phyloP scores from a whole-genome alignment of 2,329 filamentous ascomycete species.

The Leptographium flavum region DNA sequence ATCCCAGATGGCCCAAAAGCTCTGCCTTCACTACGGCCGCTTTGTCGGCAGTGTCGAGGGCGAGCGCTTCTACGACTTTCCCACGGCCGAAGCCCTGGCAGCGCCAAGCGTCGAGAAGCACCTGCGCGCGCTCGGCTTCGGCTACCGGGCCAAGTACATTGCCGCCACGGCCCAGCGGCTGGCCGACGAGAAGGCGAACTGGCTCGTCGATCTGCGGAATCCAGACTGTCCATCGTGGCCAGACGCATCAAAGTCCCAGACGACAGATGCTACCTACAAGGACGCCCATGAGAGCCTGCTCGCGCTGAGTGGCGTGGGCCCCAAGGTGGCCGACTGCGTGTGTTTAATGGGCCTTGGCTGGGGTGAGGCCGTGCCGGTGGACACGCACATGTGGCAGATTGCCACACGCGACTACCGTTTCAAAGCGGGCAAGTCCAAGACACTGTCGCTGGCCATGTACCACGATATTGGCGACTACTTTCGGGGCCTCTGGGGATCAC shows the following conservation, averaged over 20 bases:
- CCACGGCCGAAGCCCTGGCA: constrained; percentile 38
- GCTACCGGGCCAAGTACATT: constrained; percentile 89
- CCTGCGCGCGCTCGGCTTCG: constrained; percentile 75
- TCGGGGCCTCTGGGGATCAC: constrained; percentile 73
- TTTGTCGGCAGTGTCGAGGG: constrained; percentile 57
- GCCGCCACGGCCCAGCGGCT: constrained; percentile 71
- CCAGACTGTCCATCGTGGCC: constrained; percentile 50
- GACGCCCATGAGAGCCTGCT: constrained; percentile 70
- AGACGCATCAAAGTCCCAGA: not conserved
- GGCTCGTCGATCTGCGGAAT: constrained; percentile 69
- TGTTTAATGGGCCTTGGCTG: constrained; percentile 93
- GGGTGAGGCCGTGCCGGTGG: constrained; percentile 88
- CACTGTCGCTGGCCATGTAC: constrained; percentile 77
- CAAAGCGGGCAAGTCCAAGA: constrained; percentile 51
- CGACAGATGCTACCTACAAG: constrained; percentile 36
- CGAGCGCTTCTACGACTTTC: constrained; percentile 25
- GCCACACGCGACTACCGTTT: constrained; percentile 93
- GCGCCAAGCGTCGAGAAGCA: constrained; percentile 63
- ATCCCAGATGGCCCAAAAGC: constrained; percentile 88
- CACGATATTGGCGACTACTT: constrained; percentile 86
- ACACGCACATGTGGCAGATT: constrained; percentile 98
- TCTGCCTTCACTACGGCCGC: constrained; percentile 75
- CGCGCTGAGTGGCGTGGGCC: constrained; percentile 72
- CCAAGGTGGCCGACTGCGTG: constrained; percentile 94
- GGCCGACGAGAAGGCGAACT: constrained; percentile 47